Conservation (phyloP, 371 early-diverging fungal genomes). For the Umbelopsis sp. region DNA sequence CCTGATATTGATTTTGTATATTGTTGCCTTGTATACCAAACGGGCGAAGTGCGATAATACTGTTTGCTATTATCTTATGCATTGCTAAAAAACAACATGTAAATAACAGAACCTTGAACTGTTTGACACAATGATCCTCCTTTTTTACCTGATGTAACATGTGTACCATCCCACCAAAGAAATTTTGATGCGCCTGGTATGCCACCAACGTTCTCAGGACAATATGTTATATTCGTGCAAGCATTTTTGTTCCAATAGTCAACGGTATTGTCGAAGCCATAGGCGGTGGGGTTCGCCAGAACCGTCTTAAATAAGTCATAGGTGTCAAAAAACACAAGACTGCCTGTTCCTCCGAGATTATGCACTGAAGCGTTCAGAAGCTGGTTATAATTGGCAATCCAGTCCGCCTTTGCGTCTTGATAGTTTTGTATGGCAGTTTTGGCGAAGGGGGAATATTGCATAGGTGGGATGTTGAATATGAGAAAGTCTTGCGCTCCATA, state of each 20-base stretch:
- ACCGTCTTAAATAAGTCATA: background rate
- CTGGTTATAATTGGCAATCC: conserved; percentile 1
- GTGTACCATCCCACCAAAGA: conserved; percentile 6
- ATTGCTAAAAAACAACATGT: background rate
- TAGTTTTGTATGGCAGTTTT: background rate
- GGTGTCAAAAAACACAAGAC: background rate
- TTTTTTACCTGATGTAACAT: conserved; percentile 9
- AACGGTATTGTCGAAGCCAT: background rate
- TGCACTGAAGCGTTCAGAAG: background rate
- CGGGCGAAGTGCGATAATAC: background rate
- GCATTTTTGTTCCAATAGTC: background rate
- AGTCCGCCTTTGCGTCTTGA: background rate
- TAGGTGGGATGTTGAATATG: background rate
- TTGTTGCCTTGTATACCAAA: background rate
- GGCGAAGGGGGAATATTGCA: background rate
- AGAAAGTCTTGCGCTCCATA: background rate
- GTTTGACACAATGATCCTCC: background rate
- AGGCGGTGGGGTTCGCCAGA: background rate
- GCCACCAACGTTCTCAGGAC: conserved; percentile 6
- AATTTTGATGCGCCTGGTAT: background rate
- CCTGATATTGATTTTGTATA: background rate
- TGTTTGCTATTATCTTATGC: conserved; percentile 12
- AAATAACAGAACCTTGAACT: background rate
- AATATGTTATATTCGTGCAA: background rate
- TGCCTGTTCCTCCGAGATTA: background rate